Conservation (phyloP, 148 eudicot genomes). For the Rhododendron vialii region DNA sequence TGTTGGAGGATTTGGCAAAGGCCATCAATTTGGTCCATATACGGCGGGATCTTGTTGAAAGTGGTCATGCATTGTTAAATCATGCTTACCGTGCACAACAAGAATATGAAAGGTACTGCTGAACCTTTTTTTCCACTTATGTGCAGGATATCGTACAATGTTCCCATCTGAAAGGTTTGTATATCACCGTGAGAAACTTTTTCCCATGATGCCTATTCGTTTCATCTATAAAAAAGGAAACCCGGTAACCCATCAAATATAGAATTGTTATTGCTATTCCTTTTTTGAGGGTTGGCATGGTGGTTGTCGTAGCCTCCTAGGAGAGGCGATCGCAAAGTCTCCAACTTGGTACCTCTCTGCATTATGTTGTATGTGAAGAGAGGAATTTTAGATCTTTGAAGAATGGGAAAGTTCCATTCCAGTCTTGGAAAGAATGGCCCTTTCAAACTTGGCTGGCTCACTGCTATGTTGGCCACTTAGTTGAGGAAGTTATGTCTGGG, state of each 20-base stretch:
- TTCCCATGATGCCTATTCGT: not conserved
- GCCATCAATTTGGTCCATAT: conserved; percentile 90
- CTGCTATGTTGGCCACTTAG: not conserved
- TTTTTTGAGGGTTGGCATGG: not conserved
- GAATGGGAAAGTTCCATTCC: not conserved
- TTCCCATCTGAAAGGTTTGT: conserved; percentile 5
- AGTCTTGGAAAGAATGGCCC: not conserved
- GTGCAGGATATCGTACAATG: not conserved
- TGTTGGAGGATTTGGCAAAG: conserved; percentile 88
- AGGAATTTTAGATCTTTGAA: not conserved
- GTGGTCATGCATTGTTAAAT: conserved; percentile 85
- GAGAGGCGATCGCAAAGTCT: not conserved
- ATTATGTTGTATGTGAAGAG: not conserved
- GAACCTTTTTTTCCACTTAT: not conserved
- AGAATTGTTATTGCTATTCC: not conserved
- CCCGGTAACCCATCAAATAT: not conserved
- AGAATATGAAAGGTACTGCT: conserved; percentile 78
- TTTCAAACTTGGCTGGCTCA: not conserved
- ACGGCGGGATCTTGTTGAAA: conserved; percentile 88
- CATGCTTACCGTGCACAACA: conserved; percentile 84
- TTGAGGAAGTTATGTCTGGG: not conserved
- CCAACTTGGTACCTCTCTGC: not conserved
- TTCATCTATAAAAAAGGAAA: not conserved
- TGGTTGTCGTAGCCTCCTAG: not conserved
- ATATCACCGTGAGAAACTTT: not conserved